A percentile compares a stretch with the other conserved stretches of the same genome.
Evolutionary conservation across 208 protist genomes (phyloP).

Genomic region (Crithidia mellificae): DNA sequence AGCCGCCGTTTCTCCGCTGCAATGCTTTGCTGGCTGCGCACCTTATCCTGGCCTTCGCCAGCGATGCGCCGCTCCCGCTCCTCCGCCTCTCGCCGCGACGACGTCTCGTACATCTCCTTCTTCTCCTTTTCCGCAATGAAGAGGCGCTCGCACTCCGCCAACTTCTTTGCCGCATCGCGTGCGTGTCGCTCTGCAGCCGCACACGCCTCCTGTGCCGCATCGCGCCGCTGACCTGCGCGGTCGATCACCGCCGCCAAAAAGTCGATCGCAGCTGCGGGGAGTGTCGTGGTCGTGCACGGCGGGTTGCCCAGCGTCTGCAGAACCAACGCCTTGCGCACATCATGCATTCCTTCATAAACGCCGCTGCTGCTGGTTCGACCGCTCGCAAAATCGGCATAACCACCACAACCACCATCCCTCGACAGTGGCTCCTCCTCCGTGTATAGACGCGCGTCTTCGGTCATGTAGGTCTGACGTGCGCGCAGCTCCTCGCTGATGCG

Average conservation of each 20-base stretch:
- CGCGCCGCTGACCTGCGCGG: conserved; percentile 29
- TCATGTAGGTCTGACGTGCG: conserved; percentile 38
- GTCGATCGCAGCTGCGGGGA: conserved; percentile 33
- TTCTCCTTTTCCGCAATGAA: conserved; percentile 58
- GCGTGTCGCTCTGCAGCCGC: conserved; percentile 31
- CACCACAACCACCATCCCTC: background rate
- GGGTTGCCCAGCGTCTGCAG: conserved; percentile 45
- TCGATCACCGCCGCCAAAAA: conserved; percentile 51
- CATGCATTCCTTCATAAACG: conserved; percentile 16
- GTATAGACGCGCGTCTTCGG: conserved; percentile 65
- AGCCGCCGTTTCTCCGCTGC: conserved; percentile 52
- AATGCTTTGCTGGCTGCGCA: conserved; percentile 49
- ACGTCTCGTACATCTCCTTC: conserved; percentile 50
- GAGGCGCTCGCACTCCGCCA: conserved; percentile 35
- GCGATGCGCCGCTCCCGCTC: conserved; percentile 57
- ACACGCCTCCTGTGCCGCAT: conserved; percentile 31
- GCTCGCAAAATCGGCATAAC: background rate
- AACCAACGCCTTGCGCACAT: conserved; percentile 43
- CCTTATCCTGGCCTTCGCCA: conserved; percentile 41
- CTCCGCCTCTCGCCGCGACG: conserved; percentile 40
- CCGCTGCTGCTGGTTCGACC: background rate
- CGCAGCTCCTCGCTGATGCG: conserved; percentile 53
- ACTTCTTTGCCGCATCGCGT: conserved; percentile 28
- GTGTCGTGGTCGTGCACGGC: conserved; percentile 9
- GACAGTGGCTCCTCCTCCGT: conserved; percentile 35